Evolutionary conservation across 352 stramenopile species (phyloP).

Genomic region (Phytophthora citrophthora): DNA sequence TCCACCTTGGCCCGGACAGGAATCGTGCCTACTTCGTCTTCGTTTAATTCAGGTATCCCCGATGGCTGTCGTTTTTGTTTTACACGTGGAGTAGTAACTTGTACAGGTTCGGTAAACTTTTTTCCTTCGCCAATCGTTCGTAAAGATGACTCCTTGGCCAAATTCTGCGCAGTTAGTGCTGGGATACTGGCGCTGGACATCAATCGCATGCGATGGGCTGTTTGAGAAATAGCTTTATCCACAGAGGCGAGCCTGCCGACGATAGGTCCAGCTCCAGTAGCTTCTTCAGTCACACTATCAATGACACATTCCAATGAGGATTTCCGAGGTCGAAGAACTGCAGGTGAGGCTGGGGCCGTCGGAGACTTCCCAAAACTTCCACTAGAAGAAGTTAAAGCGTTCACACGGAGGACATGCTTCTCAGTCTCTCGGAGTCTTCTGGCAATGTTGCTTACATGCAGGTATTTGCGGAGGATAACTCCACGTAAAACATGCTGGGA

Average conservation of each 20-base stretch:
- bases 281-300: conserved; percentile 15
- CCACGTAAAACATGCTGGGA: conserved; percentile 62
- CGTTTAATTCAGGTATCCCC: conserved; percentile 16
- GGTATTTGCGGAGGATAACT: conserved; percentile 71
- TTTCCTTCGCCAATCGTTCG: conserved; percentile 45
- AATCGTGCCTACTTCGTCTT: conserved; percentile 23
- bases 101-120: conserved; percentile 6
- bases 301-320: conserved; percentile 17
- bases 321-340: conserved; percentile 7
- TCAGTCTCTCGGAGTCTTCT: conserved; percentile 72
- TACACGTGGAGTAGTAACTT: conserved; percentile 1
- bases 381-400: conserved; percentile 21
- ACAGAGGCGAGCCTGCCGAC: conserved; percentile 58
- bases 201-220: conserved; percentile 57
- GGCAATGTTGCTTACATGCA: conserved; percentile 69
- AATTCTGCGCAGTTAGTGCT: conserved; percentile 7
- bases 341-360: background rate
- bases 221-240: conserved; percentile 72
- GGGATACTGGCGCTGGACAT: conserved; percentile 45
- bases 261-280: conserved; percentile 17
- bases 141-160: conserved; percentile 45
- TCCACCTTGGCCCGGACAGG: conserved; percentile 44
- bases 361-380: conserved; percentile 13
- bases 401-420: conserved; percentile 48
- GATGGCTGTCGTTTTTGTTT: conserved; percentile 19